Evolutionary conservation across 106 monocot species (phyloP), one percentile per base, ranked within the genome.

Genomic region (Apostasia shenzhenica): DNA sequence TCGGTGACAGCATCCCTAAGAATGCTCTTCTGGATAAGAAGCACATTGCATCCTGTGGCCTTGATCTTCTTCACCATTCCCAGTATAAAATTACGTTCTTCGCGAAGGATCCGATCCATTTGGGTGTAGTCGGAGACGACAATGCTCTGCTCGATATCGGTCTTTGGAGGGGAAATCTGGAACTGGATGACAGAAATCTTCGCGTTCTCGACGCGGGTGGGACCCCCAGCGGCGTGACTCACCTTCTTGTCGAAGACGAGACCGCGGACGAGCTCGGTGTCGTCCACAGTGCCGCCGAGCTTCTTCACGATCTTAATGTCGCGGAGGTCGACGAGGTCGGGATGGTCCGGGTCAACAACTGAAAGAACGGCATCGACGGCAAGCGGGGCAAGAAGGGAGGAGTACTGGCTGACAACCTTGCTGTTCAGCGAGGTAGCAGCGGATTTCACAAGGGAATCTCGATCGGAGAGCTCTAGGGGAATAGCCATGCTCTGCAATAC

Each of bases 171-270:
- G 0, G 95, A 95, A 66, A 91, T 88, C 78, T 91, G 95, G 76
- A 95, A 95, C 59, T 95, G 95, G 47, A 95, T 91, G 13, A 95
- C 95, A 0, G 88, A 91, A 45, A 95, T 91, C 78, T 91, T 95
- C 0, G 95, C 91, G 40, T 91, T 95, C 72, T 91, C 91, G 12
- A 95, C 77, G 3, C 91, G 78, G 2, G 88, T 86, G 1, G 88
- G 95, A 0, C 94, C 91, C 2, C 94, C 91, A 10, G 91, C 91
- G 0, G 80, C 64, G 58, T 91, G 94, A 63, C 88, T 88, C 0
- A 78, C 95, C 76, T 91, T 95, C 81, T 91, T 88, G 56, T 95
- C 91, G 43, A 95, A 95, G 9, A 95, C 88, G 8, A 95, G 78
- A 26, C 95, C 95, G 6, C 61, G 73, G 41, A 91, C 68, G 48